Percentiles rank a stretch among this genome's conserved stretches.
phyloP scores from a whole-genome alignment of 352 stramenopile genomes.

The Plasmopara muralis region DNA sequence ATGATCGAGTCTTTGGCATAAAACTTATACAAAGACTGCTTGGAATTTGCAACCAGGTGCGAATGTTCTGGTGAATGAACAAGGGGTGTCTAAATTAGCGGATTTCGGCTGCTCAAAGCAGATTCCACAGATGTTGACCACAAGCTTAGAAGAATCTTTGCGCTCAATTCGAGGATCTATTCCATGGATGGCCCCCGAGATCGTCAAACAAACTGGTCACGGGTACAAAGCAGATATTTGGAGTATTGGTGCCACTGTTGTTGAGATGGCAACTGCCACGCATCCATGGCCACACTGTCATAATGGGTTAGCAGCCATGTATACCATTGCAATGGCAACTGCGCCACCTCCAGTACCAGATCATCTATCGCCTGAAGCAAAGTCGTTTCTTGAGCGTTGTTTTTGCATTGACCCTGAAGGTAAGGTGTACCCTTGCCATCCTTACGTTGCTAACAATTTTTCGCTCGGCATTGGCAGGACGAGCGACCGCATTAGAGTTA shows the following conservation, averaged over 20 bases:
- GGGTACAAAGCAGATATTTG: constrained; percentile 76
- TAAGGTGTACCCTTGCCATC: constrained; percentile 6
- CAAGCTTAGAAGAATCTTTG: constrained; percentile 75
- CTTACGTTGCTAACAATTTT: constrained; percentile 4
- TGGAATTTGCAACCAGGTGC: constrained; percentile 28
- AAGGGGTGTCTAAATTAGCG: constrained; percentile 81
- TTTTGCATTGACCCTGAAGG: constrained; percentile 71
- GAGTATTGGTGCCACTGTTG: constrained; percentile 72
- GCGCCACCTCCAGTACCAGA: constrained; percentile 45
- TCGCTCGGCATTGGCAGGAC: constrained; percentile 26
- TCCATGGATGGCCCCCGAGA: constrained; percentile 79
- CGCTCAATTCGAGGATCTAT: constrained; percentile 80
- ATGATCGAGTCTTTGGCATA: neutral
- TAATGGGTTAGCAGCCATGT: constrained; percentile 62
- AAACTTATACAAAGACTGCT: neutral
- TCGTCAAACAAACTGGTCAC: constrained; percentile 69
- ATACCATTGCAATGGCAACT: constrained; percentile 54
- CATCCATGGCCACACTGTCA: constrained; percentile 60
- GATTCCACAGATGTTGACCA: constrained; percentile 71
- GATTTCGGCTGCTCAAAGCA: constrained; percentile 90
- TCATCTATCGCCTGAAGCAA: constrained; percentile 40
- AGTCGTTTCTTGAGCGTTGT: constrained; percentile 51
- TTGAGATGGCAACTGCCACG: constrained; percentile 75
- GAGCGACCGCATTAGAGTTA: constrained; percentile 59
- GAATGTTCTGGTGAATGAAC: constrained; percentile 86